These are phyloP conservation scores for Galerina marginata DNA, from an alignment of 768 basidiomycete species.

Conservation along the genomic window DNA sequence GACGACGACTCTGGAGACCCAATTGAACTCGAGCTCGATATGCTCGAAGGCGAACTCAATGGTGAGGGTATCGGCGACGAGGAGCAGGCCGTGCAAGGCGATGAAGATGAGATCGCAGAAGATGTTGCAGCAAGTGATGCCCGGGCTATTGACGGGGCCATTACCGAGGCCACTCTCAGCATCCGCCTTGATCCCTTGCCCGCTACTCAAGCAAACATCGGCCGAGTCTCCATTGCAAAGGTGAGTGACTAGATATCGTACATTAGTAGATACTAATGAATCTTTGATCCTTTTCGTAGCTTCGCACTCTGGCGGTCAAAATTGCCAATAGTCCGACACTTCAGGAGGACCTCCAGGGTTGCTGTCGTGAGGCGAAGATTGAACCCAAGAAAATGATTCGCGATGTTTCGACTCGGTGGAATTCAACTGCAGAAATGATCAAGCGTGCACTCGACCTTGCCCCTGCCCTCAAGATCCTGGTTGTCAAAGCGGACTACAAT, in stretches of 20 bases:
- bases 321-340: background rate
- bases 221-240: background rate
- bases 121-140: background rate
- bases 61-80: background rate
- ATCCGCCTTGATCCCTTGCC: background rate
- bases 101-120: background rate
- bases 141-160: background rate
- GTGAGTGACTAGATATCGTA: too few relatives aligned
- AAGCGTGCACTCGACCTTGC: too few relatives aligned
- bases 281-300: background rate
- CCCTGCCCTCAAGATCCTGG: too few relatives aligned
- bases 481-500: constrained; percentile 23
- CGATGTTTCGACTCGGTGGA: background rate
- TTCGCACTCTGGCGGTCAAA: background rate
- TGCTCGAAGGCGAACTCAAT: background rate
- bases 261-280: too few relatives aligned
- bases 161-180: background rate
- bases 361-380: background rate
- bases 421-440: too few relatives aligned
- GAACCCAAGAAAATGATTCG: background rate
- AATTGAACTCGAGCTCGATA: background rate
- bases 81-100: background rate
- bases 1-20: background rate
- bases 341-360: background rate
- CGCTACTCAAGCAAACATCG: background rate